Evolutionary conservation across 331 rosid species (phyloP).

Genomic region (Saraca asoca): DNA sequence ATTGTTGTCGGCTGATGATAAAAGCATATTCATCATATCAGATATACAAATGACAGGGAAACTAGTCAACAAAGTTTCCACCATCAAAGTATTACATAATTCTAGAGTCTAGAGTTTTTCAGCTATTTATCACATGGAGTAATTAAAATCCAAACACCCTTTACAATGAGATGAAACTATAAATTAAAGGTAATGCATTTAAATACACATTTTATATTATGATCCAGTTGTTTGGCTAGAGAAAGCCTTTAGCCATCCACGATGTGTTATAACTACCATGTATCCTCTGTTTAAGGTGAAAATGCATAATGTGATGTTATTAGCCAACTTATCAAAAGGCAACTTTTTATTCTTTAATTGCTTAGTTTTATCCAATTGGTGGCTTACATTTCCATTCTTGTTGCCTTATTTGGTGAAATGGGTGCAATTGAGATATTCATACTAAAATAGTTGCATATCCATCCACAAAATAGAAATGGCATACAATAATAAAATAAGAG

Average conservation of each 20-base stretch:
- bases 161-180: slow-evolving; percentile 35
- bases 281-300: slow-evolving; percentile 36
- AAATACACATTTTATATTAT: slow-evolving; percentile 33
- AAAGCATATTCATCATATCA: slow-evolving; percentile 14
- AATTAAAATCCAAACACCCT: slow-evolving; percentile 36
- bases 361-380: too few relatives aligned
- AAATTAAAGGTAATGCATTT: slow-evolving; percentile 35
- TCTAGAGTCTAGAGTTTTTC: slow-evolving; percentile 31
- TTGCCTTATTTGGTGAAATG: too few relatives aligned
- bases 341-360: too few relatives aligned
- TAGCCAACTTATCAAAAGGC: too few relatives aligned
- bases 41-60: slow-evolving; percentile 19
- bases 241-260: slow-evolving; percentile 46
- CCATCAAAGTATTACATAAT: too few relatives aligned
- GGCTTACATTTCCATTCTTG: too few relatives aligned
- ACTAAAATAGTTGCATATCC: too few relatives aligned
- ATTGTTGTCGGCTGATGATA: slow-evolving; percentile 14
- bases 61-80: slow-evolving; percentile 37
- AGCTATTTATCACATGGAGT: slow-evolving; percentile 35
- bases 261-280: background rate
- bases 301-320: too few relatives aligned
- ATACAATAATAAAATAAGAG: too few relatives aligned
- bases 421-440: too few relatives aligned
- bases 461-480: too few relatives aligned
- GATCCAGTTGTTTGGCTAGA: slow-evolving; percentile 48